A percentile compares a stretch with the other conserved stretches of the same genome.
Conservation (phyloP, 73 alveolate genomes). For the Symbiodinium pilosum region DNA sequence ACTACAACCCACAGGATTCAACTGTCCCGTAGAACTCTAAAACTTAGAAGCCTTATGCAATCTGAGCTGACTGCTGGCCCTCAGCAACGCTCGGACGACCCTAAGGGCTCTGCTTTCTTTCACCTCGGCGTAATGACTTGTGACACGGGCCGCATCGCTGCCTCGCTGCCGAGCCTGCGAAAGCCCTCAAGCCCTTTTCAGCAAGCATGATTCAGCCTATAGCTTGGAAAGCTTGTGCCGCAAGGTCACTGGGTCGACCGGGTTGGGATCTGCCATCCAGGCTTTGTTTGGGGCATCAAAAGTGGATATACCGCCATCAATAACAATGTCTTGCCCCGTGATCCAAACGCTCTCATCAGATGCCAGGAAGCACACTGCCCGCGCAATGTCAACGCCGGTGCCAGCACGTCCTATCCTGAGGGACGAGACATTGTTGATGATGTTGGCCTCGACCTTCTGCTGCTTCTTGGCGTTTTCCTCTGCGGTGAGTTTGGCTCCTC, state of each 20-base stretch:
- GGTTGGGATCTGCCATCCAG: constrained; percentile 23
- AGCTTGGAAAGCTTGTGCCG: constrained; percentile 13
- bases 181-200: neutral
- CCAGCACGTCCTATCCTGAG: constrained; percentile 14
- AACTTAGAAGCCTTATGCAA: too few species aligned
- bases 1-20: too few species aligned
- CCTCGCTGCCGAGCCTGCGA: constrained; percentile 9
- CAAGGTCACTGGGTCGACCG: neutral
- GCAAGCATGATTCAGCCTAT: neutral
- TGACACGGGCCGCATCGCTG: too few species aligned
- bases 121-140: too few species aligned
- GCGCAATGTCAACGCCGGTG: constrained; percentile 7
- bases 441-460: constrained; percentile 29
- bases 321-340: neutral
- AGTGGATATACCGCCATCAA: constrained; percentile 2
- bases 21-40: too few species aligned
- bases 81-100: too few species aligned
- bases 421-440: neutral
- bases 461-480: constrained; percentile 20
- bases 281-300: constrained; percentile 18
- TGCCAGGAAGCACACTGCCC: constrained; percentile 22
- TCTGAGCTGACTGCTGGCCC: too few species aligned
- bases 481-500: constrained; percentile 5
- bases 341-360: constrained; percentile 17
- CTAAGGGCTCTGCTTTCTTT: too few species aligned